Evolutionary conservation across 495 filamentous ascomycete species (phyloP).

Genomic region (Neurospora sp.): DNA sequence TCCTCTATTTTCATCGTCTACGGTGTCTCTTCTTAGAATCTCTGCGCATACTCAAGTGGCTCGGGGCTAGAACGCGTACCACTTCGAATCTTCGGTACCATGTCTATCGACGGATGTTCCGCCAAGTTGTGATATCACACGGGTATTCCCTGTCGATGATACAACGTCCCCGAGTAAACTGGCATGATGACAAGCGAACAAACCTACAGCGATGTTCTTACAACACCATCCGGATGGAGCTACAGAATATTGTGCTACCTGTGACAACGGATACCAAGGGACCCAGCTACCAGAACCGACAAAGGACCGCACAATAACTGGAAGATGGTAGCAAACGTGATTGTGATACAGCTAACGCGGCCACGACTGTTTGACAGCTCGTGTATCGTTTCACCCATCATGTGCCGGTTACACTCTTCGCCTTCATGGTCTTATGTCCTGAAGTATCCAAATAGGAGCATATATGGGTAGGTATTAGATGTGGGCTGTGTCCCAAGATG

Average conservation of each 20-base stretch:
- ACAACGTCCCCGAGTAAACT: background rate
- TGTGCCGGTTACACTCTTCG: background rate
- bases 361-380: background rate
- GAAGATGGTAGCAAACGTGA: background rate
- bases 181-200: background rate
- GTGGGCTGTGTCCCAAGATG: background rate
- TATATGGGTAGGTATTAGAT: background rate
- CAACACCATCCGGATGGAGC: background rate
- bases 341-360: background rate
- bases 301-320: background rate
- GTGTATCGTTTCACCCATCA: background rate
- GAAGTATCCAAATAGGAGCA: background rate
- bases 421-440: background rate
- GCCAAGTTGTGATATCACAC: background rate
- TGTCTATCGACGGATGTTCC: background rate
- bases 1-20: background rate
- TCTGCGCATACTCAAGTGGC: background rate
- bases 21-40: background rate
- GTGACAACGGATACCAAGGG: background rate
- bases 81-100: background rate
- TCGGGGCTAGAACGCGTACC: background rate
- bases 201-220: background rate
- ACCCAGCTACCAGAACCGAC: background rate
- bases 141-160: background rate
- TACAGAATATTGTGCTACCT: background rate